Conservation (phyloP, 345 rosid species). For the Moricandia moricandioides region DNA sequence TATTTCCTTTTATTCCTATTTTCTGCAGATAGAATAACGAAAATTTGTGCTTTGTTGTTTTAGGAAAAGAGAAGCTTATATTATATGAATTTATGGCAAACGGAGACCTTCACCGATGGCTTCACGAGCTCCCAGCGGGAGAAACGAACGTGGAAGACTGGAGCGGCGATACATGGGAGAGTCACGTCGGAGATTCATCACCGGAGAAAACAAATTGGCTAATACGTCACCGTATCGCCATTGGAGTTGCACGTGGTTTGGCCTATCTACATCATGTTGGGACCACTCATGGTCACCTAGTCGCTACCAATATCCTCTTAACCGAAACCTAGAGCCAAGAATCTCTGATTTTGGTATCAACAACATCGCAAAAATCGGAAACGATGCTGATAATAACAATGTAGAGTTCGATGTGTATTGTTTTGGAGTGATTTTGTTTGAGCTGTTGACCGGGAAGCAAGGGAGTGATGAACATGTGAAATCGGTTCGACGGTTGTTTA, state of each 20-base stretch:
- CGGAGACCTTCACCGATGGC: conserved; percentile 89
- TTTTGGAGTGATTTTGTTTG: conserved; percentile 70
- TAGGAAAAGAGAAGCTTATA: conserved; percentile 77
- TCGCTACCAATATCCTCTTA: conserved; percentile 72
- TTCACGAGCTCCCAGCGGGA: conserved; percentile 89
- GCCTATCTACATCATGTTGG: conserved; percentile 93
- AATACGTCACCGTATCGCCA: conserved; percentile 76
- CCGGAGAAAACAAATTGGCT: conserved; percentile 69
- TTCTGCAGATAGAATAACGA: not conserved
- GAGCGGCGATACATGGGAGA: conserved; percentile 95
- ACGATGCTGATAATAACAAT: not conserved
- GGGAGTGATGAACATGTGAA: conserved; percentile 55
- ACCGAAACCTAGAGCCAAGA: conserved; percentile 69
- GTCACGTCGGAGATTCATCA: conserved; percentile 34
- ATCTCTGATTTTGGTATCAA: conserved; percentile 70
- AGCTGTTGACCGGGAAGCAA: conserved; percentile 65
- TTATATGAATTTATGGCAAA: conserved; percentile 79
- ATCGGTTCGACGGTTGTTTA: conserved; percentile 58
- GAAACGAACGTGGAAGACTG: conserved; percentile 86
- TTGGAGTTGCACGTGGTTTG: conserved; percentile 89
- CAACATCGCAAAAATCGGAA: conserved; percentile 13
- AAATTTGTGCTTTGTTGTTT: conserved; percentile 6
- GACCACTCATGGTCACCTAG: conserved; percentile 73
- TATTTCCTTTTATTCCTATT: no score
- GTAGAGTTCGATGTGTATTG: conserved; percentile 60